Percentiles rank a stretch among this genome's conserved stretches.
These are phyloP conservation scores for Didymella keratinophila DNA, from an alignment of 2,329 filamentous ascomycete species.

Conservation along the genomic window DNA sequence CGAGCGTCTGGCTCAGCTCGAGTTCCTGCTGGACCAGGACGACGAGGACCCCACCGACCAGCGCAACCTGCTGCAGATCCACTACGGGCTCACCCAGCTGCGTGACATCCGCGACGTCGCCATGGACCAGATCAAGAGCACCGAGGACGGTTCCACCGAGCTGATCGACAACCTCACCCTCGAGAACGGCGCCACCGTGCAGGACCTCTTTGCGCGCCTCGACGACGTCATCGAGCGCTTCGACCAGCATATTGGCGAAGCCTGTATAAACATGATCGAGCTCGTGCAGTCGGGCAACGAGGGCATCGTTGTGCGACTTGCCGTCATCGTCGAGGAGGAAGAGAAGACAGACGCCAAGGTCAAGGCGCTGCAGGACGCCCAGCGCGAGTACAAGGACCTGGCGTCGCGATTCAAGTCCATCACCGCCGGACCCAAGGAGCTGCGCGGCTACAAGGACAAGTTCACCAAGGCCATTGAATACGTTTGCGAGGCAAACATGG, in stretches of 20 bases:
- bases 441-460: constrained; percentile 96
- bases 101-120: constrained; percentile 95
- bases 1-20: constrained; percentile 75
- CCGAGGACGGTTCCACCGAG: constrained; percentile 92
- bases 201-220: constrained; percentile 87
- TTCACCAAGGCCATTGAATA: constrained; percentile 82
- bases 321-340: constrained; percentile 91
- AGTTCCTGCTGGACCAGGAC: constrained; percentile 81
- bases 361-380: constrained; percentile 87
- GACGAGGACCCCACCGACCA: constrained; percentile 87
- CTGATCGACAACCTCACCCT: constrained; percentile 77
- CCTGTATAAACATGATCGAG: constrained; percentile 89
- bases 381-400: constrained; percentile 95
- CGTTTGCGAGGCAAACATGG: constrained; percentile 77
- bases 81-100: constrained; percentile 90
- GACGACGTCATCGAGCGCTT: constrained; percentile 93
- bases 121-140: constrained; percentile 86
- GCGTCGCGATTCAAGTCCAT: constrained; percentile 94
- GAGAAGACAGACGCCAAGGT: constrained; percentile 96
- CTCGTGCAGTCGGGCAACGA: constrained; percentile 87
- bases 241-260: constrained; percentile 88
- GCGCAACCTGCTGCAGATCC: constrained; percentile 86
- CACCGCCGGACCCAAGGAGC: constrained; percentile 88
- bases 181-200: constrained; percentile 75
- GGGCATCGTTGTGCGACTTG: constrained; percentile 87